These are phyloP conservation scores for Pestalotiopsis fici DNA, from an alignment of 2,329 filamentous ascomycete species.

Conservation along the genomic window DNA sequence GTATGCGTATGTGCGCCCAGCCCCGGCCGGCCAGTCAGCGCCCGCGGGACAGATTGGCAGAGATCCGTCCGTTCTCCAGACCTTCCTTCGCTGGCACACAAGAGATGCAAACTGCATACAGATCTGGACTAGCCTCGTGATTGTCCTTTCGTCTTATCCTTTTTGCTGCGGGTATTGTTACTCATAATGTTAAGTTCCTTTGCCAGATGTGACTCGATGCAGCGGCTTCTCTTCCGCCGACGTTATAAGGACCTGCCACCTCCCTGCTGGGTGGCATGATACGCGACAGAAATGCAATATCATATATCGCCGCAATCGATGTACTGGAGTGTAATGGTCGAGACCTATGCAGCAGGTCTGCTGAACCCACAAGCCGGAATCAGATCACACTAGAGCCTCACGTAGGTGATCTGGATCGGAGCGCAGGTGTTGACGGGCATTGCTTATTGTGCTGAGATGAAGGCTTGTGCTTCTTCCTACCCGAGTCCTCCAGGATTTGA, in stretches of 20 bases:
- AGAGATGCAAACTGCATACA: background rate
- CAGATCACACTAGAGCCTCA: background rate
- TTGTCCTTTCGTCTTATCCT: background rate
- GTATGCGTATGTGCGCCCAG: background rate
- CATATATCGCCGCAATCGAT: background rate
- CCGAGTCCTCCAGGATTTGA: background rate
- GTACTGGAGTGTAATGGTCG: background rate
- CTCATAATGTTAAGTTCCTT: background rate
- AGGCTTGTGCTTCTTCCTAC: background rate
- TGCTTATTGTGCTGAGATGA: background rate
- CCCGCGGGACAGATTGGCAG: background rate
- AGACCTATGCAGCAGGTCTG: background rate
- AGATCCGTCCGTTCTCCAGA: conserved; percentile 1
- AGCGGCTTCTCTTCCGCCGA: background rate
- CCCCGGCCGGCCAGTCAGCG: background rate
- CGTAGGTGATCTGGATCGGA: background rate
- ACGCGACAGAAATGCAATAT: background rate
- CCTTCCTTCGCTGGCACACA: conserved; percentile 8
- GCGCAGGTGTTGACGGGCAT: background rate
- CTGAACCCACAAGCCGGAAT: background rate
- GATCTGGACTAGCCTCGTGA: conserved; percentile 1
- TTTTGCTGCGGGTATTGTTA: background rate
- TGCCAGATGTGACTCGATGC: background rate
- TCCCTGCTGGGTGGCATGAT: background rate
- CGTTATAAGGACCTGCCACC: background rate